Base-by-base conservation (phyloP, 805 yeast species). In the Metschnikowia drakensbergensis region DNA sequence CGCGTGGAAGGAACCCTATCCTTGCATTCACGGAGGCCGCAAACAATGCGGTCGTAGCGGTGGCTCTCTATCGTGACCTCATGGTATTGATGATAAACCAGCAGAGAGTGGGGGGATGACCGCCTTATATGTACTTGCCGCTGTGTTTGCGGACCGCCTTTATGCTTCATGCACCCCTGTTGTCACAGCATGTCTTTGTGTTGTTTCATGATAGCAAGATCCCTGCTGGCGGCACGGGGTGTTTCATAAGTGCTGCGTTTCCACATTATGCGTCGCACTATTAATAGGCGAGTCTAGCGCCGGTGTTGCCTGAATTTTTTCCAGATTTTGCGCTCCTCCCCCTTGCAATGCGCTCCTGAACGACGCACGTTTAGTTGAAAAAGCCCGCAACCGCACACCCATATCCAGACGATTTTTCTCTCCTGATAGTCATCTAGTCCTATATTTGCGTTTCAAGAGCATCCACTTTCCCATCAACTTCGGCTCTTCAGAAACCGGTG, bases 301-400 rank as follows among this genome's bases (percentile, higher is more conserved):
- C n/a, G 4, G 11, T n/a, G 5, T 23, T n/a, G 29, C 27, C 34
- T 23, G 6, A 7, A 11, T 4, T 11, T 39, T 39, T 22, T 25
- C 17, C 6, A 4, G 25, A 13, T 13, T 22, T 39, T 39, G 42
- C 42, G 42, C 42, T 32, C 29, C 25, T 5, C 37, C 45, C 37
- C 45, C 38, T 42, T 32, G 13, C 37, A n/a, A 42, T 42, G 37
- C 45, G 36, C 45, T 32, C 45, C 45, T 42, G 32, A 31, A 8
- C 26, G 38, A 42, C 38, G 45, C 45, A 42, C 31, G 32, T 35
- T 6, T 33, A 33, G 26, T 42, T 42, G 32, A 42, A 13, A 42
- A 33, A 33, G 38, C 38, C 38, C 38, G 13, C 27, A 33, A 33
- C 35, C 36, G 43, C 43, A 30, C 43, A 23, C 17, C 5, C 17